Evolutionary conservation across 805 yeast genomes (phyloP), one percentile per base, ranked within the genome.

Genomic region (Metschnikowia shivogae): DNA sequence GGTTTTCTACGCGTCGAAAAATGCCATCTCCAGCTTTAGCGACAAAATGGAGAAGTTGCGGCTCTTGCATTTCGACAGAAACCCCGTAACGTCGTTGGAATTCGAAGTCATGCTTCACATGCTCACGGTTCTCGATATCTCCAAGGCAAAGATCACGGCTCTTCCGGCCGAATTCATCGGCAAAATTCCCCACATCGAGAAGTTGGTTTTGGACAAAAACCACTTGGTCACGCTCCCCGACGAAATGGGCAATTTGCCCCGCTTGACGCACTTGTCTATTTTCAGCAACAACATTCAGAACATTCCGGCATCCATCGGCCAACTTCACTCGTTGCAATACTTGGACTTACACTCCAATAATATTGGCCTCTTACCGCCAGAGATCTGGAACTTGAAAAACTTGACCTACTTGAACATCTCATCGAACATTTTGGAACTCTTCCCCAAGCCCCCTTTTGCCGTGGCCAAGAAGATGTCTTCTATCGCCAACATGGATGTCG

Each of bases 321-420:
- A 72, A 12, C 71, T 90, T 45, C 64, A 71, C 3, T 74, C 78
- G 27, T 72, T 92, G 50, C 81, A 77, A 55, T 70, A 76, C 37
- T 69, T 92, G 45, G 97, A 92, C 62, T 65, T 89, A 35, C 97
- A 92, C 64, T 79, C 86, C 35, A 92, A 92, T 64, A 89, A 89
- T 58, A 70, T 92, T 53, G 82, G 87, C 52, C 61, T 68, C 6
- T 67, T 92, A 26, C 86, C 89, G 0, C 74, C 75, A 26, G 84
- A 80, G 17, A 73, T 86, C 29, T 86, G 90, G 85, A 67, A 75
- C 42, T 63, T 87, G 56, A 64, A 62, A 34, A 76, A 80, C 5
- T 72, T 86, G 53, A 72, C 78, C 4, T 62, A 66, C 5, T 68
- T 89, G 50, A 89, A 89, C 62, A 72, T 84, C 1, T 81, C 95